Evolutionary conservation across 1,284 basidiomycete genomes (phyloP).

Genomic region (Leccinum griseonigrum): DNA sequence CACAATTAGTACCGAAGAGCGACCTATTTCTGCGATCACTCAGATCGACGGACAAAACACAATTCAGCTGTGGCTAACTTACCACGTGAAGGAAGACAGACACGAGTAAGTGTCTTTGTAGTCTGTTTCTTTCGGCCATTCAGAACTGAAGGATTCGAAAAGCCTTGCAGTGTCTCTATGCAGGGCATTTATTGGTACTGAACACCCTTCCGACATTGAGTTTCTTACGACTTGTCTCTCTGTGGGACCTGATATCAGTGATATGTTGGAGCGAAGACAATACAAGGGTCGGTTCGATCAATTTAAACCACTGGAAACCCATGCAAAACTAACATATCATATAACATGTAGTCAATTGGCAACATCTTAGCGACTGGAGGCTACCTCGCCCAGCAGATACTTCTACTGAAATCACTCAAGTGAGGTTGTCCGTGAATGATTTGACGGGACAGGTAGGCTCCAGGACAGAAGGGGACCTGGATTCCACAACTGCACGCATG

Average conservation of each 20-base stretch:
- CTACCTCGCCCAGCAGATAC: not conserved
- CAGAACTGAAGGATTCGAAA: not conserved
- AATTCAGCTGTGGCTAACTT: not conserved
- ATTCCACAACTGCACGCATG: too few relatives aligned
- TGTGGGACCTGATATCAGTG: conserved; percentile 46
- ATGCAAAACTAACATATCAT: not conserved
- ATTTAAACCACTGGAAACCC: too few relatives aligned
- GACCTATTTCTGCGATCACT: not conserved
- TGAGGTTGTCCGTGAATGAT: not conserved
- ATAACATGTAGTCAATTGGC: not conserved
- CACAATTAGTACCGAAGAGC: not conserved
- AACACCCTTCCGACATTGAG: conserved; percentile 78
- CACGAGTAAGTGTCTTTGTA: conserved; percentile 49
- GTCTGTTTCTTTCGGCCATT: not conserved
- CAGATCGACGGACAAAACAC: not conserved
- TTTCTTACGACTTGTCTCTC: conserved; percentile 83
- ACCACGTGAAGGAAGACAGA: conserved; percentile 30
- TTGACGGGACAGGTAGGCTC: not conserved
- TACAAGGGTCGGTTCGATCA: conserved; percentile 27
- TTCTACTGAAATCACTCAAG: too few relatives aligned
- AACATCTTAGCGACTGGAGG: not conserved
- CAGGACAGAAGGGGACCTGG: not conserved
- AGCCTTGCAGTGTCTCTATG: conserved; percentile 69
- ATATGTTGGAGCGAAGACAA: conserved; percentile 68
- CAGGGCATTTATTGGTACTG: conserved; percentile 65